Percentiles rank a stretch among this genome's conserved stretches.
phyloP scores from a whole-genome alignment of 176 grass and related monocot species.

The Musa beccarii region DNA sequence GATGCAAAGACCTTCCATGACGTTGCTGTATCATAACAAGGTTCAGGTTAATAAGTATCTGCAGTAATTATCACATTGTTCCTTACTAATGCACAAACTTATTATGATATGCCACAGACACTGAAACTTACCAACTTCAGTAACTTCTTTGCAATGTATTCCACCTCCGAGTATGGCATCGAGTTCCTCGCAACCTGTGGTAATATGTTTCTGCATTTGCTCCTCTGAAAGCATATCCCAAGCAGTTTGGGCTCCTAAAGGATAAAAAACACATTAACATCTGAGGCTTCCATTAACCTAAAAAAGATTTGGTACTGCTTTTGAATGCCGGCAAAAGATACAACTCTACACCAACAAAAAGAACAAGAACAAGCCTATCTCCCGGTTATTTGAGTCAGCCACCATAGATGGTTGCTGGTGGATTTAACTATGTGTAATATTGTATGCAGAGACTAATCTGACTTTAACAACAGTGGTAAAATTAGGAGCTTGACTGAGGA shows the following conservation, averaged over 20 bases:
- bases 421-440: no score
- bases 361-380: no score
- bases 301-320: not conserved
- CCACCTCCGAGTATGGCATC: slow-evolving; percentile 87
- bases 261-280: not conserved
- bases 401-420: no score
- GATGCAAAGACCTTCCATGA: not conserved
- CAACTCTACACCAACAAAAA: not conserved
- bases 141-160: slow-evolving; percentile 93
- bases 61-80: not conserved
- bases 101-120: not conserved
- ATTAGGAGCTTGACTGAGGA: no score
- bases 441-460: no score
- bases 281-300: not conserved
- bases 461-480: no score
- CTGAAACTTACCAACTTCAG: slow-evolving; percentile 59
- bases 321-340: not conserved
- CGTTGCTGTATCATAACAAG: not conserved
- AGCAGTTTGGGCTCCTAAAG: slow-evolving; percentile 68
- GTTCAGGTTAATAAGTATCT: not conserved
- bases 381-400: no score
- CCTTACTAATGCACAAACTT: not conserved
- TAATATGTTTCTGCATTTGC: slow-evolving; percentile 74
- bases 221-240: slow-evolving; percentile 97
- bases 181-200: slow-evolving; percentile 62